Evolutionary conservation across 129 eudicot species (phyloP).

Genomic region (Artemisia argyi): DNA sequence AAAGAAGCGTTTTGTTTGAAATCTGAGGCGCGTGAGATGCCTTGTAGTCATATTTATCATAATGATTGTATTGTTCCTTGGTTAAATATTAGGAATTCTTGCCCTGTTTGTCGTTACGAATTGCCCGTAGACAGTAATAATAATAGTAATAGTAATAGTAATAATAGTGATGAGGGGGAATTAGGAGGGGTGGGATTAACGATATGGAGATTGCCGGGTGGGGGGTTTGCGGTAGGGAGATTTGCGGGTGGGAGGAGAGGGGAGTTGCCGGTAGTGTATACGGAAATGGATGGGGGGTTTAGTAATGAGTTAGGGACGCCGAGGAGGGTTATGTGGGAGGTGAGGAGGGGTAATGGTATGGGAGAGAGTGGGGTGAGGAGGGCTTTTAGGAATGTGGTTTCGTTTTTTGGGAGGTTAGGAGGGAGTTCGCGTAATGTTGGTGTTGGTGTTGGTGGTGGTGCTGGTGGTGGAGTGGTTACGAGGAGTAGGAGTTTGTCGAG

Average conservation of each 20-base stretch:
- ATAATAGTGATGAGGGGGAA: constrained; percentile 33
- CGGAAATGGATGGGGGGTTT: constrained; percentile 71
- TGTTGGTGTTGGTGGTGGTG: constrained; percentile 12
- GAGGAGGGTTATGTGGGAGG: constrained; percentile 51
- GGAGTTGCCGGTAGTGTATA: constrained; percentile 58
- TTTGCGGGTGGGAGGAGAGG: constrained; percentile 37
- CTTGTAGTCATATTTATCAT: constrained; percentile 83
- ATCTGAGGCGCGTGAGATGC: constrained; percentile 78
- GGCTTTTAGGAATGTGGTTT: constrained; percentile 49
- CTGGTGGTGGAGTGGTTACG: constrained; percentile 2
- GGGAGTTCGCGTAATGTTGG: constrained; percentile 20
- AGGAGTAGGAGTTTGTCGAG: constrained; percentile 51
- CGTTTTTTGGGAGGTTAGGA: constrained; percentile 60
- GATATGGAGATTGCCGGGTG: constrained; percentile 82
- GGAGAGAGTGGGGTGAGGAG: constrained; percentile 59
- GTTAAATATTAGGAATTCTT: constrained; percentile 65
- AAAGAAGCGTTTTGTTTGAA: constrained; percentile 54
- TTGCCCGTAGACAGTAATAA: constrained; percentile 40
- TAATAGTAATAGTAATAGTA: constrained; percentile 4
- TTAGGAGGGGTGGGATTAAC: constrained; percentile 48
- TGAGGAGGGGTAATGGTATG: constrained; percentile 35
- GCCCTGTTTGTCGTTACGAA: constrained; percentile 80
- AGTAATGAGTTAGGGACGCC: constrained; percentile 40
- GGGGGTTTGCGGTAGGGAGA: constrained; percentile 76
- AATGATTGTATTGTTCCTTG: constrained; percentile 80